phyloP scores from a whole-genome alignment of 768 basidiomycete genomes.

The Candolleomyces aberdarensis region DNA sequence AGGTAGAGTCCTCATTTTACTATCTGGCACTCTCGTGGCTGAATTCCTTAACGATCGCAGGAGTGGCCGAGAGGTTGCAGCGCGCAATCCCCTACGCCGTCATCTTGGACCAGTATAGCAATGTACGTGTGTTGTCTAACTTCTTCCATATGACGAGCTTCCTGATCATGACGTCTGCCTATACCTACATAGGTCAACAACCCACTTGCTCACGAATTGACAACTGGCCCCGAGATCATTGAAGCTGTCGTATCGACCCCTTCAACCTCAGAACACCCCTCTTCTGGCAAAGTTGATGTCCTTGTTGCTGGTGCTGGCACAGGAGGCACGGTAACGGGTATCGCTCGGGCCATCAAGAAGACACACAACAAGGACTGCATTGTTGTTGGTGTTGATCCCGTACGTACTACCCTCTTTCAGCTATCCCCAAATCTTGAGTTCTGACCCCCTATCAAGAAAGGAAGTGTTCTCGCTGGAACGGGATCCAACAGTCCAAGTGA shows the following conservation, averaged over 20 bases:
- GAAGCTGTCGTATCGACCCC: constrained; percentile 68
- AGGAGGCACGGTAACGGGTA: constrained; percentile 91
- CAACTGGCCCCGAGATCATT: constrained; percentile 91
- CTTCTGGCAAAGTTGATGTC: constrained; percentile 75
- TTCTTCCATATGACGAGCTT: not conserved
- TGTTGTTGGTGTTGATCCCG: constrained; percentile 90
- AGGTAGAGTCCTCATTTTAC: constrained; percentile 54
- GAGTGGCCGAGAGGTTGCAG: constrained; percentile 76
- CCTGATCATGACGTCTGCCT: constrained; percentile 6
- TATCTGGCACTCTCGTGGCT: constrained; percentile 59
- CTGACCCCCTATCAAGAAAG: constrained; percentile 48
- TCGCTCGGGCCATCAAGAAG: constrained; percentile 77
- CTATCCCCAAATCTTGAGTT: not conserved
- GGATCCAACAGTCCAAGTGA: constrained; percentile 49
- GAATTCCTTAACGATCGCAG: constrained; percentile 86
- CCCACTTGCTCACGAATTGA: constrained; percentile 85
- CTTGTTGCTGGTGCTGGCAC: constrained; percentile 89
- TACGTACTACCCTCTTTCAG: constrained; percentile 33
- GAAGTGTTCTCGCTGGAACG: constrained; percentile 80
- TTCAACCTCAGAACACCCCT: constrained; percentile 52
- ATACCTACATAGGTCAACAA: constrained; percentile 58
- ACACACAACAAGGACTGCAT: constrained; percentile 68
- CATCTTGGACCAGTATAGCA: constrained; percentile 90
- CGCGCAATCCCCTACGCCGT: constrained; percentile 79
- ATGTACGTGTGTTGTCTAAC: constrained; percentile 41